These are phyloP conservation scores for Talaromyces sp. DNA, from an alignment of 2,329 filamentous ascomycete species.

Conservation along the genomic window DNA sequence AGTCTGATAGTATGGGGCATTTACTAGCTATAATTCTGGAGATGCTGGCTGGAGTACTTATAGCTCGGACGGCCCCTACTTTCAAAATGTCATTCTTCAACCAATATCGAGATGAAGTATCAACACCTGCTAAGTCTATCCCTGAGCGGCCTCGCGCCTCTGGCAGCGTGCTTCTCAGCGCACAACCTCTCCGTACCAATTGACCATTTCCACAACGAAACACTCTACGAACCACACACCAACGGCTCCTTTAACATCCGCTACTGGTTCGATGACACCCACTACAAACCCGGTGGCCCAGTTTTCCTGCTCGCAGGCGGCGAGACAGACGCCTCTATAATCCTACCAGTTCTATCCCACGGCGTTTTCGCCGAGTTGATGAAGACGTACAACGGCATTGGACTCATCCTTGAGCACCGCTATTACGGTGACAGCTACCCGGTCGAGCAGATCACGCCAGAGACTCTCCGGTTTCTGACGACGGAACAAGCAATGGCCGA, in stretches of 20 bases:
- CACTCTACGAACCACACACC: conserved; percentile 69
- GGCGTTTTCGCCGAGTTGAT: conserved; percentile 68
- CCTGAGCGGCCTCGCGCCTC: background rate
- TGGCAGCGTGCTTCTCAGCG: conserved; percentile 33
- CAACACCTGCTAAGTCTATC: background rate
- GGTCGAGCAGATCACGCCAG: conserved; percentile 56
- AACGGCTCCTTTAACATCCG: conserved; percentile 62
- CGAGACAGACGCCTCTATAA: conserved; percentile 53
- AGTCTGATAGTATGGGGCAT: background rate
- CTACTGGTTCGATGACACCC: conserved; percentile 75
- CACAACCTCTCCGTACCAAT: conserved; percentile 54
- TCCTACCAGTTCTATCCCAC: conserved; percentile 65
- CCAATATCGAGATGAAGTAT: background rate
- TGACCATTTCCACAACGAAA: conserved; percentile 79
- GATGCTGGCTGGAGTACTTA: background rate
- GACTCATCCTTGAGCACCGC: conserved; percentile 76
- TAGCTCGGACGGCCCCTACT: background rate
- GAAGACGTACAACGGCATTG: conserved; percentile 65
- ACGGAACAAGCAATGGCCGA: conserved; percentile 80
- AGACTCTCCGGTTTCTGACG: conserved; percentile 72
- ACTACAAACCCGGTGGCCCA: conserved; percentile 72
- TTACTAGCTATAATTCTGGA: background rate
- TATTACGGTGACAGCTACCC: conserved; percentile 79
- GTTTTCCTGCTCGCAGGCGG: conserved; percentile 71
- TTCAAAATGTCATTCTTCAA: background rate